phyloP scores from a whole-genome alignment of 805 yeast genomes.

The Ogataea henricii region DNA sequence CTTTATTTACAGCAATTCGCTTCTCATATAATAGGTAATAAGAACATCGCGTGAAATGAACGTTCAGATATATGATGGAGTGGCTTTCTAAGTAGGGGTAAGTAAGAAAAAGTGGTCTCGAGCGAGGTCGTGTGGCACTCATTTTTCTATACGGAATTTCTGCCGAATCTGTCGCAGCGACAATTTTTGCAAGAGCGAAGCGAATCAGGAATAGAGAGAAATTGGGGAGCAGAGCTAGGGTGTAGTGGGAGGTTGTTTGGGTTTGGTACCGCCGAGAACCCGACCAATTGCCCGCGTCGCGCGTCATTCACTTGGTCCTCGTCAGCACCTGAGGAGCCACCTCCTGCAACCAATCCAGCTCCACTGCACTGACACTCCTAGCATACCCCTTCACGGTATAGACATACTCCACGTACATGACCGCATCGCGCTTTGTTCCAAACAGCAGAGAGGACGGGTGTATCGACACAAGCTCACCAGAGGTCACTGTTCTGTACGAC shows the following conservation, averaged over 20 bases:
- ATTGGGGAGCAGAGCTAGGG: no score
- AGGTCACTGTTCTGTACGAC: slow-evolving; percentile 80
- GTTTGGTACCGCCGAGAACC: no score
- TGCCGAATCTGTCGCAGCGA: background rate
- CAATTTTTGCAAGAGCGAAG: no score
- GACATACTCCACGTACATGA: slow-evolving; percentile 93
- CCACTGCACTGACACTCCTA: slow-evolving; percentile 79
- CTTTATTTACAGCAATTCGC: no score
- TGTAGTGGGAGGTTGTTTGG: no score
- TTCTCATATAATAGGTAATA: no score
- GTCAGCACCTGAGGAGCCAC: slow-evolving; percentile 68
- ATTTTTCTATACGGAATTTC: background rate
- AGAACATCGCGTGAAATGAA: no score
- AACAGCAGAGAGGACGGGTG: slow-evolving; percentile 91
- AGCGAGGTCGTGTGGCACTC: background rate
- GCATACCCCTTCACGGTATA: slow-evolving; percentile 93
- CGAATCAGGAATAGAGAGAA: no score
- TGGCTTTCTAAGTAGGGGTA: no score
- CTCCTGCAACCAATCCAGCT: slow-evolving; percentile 84
- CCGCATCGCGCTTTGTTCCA: slow-evolving; percentile 79
- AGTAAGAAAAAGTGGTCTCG: no score
- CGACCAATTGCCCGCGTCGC: background rate
- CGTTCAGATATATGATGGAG: no score
- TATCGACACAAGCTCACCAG: slow-evolving; percentile 82
- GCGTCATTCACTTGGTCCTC: slow-evolving; percentile 10